Evolutionary conservation across 2,329 filamentous ascomycete species (phyloP).

Genomic region (Fusarium miscanthi): DNA sequence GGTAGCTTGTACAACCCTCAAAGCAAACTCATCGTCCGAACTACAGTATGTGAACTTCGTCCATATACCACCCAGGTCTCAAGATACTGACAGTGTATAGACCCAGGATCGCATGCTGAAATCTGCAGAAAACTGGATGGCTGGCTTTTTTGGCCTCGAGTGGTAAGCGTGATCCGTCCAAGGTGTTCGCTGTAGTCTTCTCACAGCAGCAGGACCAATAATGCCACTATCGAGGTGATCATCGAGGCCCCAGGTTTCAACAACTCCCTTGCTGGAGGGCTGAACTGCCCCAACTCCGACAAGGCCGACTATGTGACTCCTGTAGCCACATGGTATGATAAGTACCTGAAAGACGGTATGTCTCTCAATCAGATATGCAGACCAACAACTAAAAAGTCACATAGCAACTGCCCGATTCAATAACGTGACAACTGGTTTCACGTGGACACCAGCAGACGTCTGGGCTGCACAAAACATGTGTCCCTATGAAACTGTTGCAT

Average conservation of each 20-base stretch:
- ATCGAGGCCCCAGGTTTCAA: constrained; percentile 74
- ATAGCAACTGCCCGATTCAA: constrained; percentile 69
- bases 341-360: constrained; percentile 71
- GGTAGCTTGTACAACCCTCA: constrained; percentile 76
- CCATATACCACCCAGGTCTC: too few relatives aligned
- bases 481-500: constrained; percentile 81
- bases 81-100: constrained; percentile 44
- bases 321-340: constrained; percentile 67
- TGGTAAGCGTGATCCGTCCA: constrained; percentile 56
- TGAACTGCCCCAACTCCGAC: constrained; percentile 72
- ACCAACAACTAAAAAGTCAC: background rate
- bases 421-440: constrained; percentile 64
- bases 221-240: constrained; percentile 77
- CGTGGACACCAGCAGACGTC: constrained; percentile 72
- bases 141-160: constrained; percentile 81
- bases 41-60: constrained; percentile 60
- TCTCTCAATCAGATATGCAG: background rate
- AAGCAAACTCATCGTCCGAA: constrained; percentile 78
- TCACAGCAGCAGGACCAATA: constrained; percentile 63
- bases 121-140: constrained; percentile 80
- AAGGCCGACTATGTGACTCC: constrained; percentile 66
- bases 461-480: constrained; percentile 79
- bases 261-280: constrained; percentile 76
- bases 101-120: constrained; percentile 83
- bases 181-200: background rate